Evolutionary conservation across 176 grass and related monocot species (phyloP).

Genomic region (Coix lacrymajobi): DNA sequence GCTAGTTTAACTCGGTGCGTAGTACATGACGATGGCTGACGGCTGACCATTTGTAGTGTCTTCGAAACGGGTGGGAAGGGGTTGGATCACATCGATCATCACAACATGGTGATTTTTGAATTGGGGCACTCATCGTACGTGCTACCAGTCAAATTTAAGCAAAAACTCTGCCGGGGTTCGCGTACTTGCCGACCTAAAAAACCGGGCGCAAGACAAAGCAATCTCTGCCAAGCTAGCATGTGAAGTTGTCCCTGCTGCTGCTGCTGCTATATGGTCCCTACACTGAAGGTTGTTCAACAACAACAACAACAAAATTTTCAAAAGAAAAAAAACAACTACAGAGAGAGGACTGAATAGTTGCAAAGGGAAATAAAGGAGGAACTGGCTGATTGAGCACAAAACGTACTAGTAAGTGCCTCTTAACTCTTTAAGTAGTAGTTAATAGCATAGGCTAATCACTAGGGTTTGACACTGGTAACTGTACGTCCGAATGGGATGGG

Average conservation of each 20-base stretch:
- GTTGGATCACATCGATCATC: neutral
- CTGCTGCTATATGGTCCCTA: neutral
- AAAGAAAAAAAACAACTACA: neutral
- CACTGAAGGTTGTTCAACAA: neutral
- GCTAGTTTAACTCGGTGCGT: neutral
- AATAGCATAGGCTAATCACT: constrained; percentile 1
- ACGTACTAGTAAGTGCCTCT: neutral
- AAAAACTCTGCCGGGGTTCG: neutral
- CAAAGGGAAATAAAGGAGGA: neutral
- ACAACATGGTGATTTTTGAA: neutral
- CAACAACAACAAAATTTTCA: neutral
- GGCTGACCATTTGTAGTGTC: constrained; percentile 13
- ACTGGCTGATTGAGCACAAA: neutral
- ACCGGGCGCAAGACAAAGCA: neutral
- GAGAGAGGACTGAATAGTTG: neutral
- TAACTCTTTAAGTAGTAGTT: neutral
- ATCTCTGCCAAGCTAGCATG: neutral
- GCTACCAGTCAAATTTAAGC: neutral
- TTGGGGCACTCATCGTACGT: neutral
- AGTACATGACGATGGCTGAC: neutral
- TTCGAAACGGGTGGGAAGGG: neutral
- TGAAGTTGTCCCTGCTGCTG: neutral
- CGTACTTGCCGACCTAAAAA: neutral
- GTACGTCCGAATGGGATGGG: neutral
- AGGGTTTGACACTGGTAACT: constrained; percentile 17